Base-by-base conservation (phyloP, 441 rosid species). In the Mallotus repandus region DNA sequence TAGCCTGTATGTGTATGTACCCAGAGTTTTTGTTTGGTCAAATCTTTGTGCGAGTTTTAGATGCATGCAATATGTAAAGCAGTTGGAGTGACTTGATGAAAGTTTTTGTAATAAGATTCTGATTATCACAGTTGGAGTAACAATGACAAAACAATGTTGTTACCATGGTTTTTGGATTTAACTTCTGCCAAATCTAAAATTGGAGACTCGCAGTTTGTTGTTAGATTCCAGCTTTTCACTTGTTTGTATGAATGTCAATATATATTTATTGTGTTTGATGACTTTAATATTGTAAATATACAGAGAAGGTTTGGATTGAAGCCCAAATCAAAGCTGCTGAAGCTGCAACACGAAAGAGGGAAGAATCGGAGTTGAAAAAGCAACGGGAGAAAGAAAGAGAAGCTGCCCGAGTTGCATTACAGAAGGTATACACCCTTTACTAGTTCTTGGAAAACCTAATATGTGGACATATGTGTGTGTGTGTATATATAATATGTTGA, bases 251-350 rank as follows among this genome's bases (percentile, higher is more conserved):
- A 14, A 43, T 22, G 7, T 5, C n/a, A 1, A 6, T 54, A 6
- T 38, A 6, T 38, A 45, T 9, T 45, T 9, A 9, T 21, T 6
- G 9, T 45, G 11, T 48, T 13, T 71, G 49, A 49, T 58, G 9
- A n/a, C 13, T 68, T 5, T 57, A 19, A 3, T 70, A 22, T 74
- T 32, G 4, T 61, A 14, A 35, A 16, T 13, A 12, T 84, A 67
- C 89, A 94, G 97, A 94, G 77, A 86, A 80, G 68, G 89, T 89
- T 12, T 82, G 80, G 77, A 85, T 91, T 68, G 97, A 91, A 82
- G 89, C 92, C 4, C 88, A 84, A 74, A 84, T 91, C 35, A 74
- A 69, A 84, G 96, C 90, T 55, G 92, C 91, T 35, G 84, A 83
- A 84, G 87, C 84, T 72, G 93, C 98, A 55, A 62, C 83, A 7